Conservation (phyloP, 805 yeast species). For the Wickerhamiella slavikovae region DNA sequence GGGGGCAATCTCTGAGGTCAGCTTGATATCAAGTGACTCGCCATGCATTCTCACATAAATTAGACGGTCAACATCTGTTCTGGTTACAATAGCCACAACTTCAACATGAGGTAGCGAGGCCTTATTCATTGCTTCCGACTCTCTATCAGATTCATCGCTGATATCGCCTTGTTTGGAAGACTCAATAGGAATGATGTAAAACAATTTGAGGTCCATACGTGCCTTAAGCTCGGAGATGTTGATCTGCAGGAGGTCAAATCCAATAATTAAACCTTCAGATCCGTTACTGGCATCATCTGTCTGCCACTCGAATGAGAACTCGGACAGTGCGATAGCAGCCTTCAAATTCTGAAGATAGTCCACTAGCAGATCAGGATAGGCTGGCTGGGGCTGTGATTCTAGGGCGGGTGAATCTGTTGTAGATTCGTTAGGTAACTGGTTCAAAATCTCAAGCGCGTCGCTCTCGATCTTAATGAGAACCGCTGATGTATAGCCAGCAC, state of each 20-base stretch:
- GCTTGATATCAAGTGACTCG: constrained; percentile 11
- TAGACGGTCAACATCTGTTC: constrained; percentile 3
- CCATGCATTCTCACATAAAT: constrained; percentile 11
- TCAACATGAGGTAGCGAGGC: constrained; percentile 14
- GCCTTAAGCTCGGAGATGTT: constrained; percentile 42
- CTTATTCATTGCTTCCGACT: constrained; percentile 14
- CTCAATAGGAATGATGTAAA: constrained; percentile 39
- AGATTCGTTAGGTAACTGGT: not conserved
- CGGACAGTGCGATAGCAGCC: constrained; percentile 15
- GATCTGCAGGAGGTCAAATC: constrained; percentile 55
- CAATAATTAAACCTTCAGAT: constrained; percentile 52
- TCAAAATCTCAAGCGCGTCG: not conserved
- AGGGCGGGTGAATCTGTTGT: no score
- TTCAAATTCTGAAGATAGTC: not conserved
- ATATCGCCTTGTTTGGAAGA: not conserved
- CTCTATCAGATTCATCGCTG: constrained; percentile 40
- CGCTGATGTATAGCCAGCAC: constrained; percentile 1
- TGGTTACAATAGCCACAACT: constrained; percentile 6
- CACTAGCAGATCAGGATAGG: no score
- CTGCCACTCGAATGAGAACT: constrained; percentile 63
- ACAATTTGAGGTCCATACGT: constrained; percentile 43
- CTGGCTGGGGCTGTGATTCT: no score
- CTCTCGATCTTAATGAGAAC: not conserved
- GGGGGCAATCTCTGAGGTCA: constrained; percentile 18
- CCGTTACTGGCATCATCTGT: constrained; percentile 7